These are phyloP conservation scores for Penicillium sp. DNA, from an alignment of 2,329 filamentous ascomycete species.

Conservation along the genomic window DNA sequence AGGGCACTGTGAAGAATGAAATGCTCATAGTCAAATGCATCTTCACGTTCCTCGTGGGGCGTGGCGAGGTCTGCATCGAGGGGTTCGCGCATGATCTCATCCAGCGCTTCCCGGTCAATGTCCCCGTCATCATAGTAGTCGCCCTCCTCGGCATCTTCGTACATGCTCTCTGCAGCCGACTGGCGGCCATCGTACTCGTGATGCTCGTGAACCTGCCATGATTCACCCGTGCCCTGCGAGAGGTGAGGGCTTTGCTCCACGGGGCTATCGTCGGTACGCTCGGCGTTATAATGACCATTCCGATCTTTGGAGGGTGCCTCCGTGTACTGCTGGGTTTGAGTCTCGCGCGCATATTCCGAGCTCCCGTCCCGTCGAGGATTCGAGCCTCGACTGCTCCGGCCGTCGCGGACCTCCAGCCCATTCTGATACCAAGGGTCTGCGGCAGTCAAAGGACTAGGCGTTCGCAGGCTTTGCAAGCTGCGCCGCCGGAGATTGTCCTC, in stretches of 20 bases:
- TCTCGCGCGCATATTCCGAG: constrained; percentile 29
- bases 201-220: constrained; percentile 1
- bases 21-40: constrained; percentile 95
- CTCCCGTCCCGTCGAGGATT: constrained; percentile 39
- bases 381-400: constrained; percentile 38
- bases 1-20: constrained; percentile 94
- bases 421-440: constrained; percentile 61
- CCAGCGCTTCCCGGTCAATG: constrained; percentile 66
- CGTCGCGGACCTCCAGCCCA: constrained; percentile 39
- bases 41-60: constrained; percentile 88
- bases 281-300: constrained; percentile 4
- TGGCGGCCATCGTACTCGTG: constrained; percentile 30
- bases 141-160: constrained; percentile 48
- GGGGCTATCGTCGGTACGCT: constrained; percentile 5
- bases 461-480: constrained; percentile 74
- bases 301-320: constrained; percentile 13
- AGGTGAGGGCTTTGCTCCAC: constrained; percentile 6
- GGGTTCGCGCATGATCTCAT: constrained; percentile 53
- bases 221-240: neutral
- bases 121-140: constrained; percentile 45
- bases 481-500: constrained; percentile 77
- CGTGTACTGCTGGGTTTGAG: constrained; percentile 25
- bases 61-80: constrained; percentile 49
- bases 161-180: constrained; percentile 40
- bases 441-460: constrained; percentile 77